Base-by-base conservation (phyloP, 805 yeast genomes). In the Candida krabiensis region DNA sequence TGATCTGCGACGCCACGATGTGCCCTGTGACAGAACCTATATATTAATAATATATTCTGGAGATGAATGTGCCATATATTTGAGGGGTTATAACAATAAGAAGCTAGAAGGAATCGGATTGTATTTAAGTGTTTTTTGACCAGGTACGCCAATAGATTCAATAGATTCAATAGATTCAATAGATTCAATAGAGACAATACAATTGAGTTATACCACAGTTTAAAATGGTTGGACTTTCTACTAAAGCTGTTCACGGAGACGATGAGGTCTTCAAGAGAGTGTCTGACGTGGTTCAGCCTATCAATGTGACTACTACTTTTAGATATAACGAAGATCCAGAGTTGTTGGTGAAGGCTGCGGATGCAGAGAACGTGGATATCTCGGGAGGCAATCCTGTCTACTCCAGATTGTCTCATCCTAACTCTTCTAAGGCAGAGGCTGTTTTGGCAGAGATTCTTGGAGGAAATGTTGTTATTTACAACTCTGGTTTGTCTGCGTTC, bases 401-500 rank as follows among this genome's bases (percentile, higher is more conserved):
- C 60, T 86, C 96, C 0, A 71, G 97, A 37, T 52, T 80, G 11
- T 68, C 80, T 5, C 95, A 86, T 50, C 95, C 95, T 9, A 86
- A 81, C 48, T 72, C 83, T 5, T 65, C 71, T 4, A 73, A 84
- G 23, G 76, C 80, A 2, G 96, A 90, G 58, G 71, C 76, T 2
- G 72, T 84, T 1, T 67, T 90, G 8, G 73, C 75, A 1, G 58
- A 69, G 25, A 61, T 89, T 14, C 63, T 87, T 4, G 82, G 71
- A 15, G 85, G 81, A 2, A 74, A 82, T 43, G 79, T 82, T 0
- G 79, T 86, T 0, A 72, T 78, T 0, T 91, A 88, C 58, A 73
- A 80, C 30, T 81, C 90, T 1, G 97, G 98, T 0, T 62, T 88
- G 21, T 70, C 88, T 33, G 95, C 97, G 0, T 86, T 85, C 58